These are phyloP conservation scores for Bacidia gigantensis DNA, from an alignment of 495 filamentous ascomycete species.

Conservation along the genomic window DNA sequence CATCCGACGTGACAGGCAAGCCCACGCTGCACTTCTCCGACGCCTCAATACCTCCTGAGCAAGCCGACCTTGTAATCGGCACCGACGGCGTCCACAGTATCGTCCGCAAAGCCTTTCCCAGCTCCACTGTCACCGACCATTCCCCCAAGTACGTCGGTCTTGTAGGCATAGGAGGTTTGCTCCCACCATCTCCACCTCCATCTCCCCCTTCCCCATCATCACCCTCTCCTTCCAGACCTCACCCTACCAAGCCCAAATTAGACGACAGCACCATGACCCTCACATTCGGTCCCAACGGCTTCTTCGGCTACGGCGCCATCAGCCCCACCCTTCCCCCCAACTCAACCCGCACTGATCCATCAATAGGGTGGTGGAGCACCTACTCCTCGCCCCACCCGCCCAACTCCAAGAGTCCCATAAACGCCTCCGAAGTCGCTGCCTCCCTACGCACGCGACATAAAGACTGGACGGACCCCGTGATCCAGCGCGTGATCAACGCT, in stretches of 20 bases:
- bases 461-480: conserved; percentile 36
- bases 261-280: conserved; percentile 35
- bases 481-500: conserved; percentile 30
- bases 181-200: conserved; percentile 21
- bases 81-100: conserved; percentile 45
- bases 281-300: conserved; percentile 38
- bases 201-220: conserved; percentile 3
- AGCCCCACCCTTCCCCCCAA: background rate
- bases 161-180: conserved; percentile 41
- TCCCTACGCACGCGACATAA: conserved; percentile 33
- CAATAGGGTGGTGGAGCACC: conserved; percentile 35
- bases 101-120: conserved; percentile 31
- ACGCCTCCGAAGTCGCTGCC: conserved; percentile 26
- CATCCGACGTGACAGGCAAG: conserved; percentile 3
- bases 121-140: conserved; percentile 24
- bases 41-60: conserved; percentile 19
- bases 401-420: conserved; percentile 22
- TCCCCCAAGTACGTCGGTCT: conserved; percentile 30
- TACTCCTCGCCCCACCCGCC: conserved; percentile 29
- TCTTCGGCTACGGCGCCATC: conserved; percentile 39
- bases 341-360: conserved; percentile 16
- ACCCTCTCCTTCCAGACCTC: conserved; percentile 18
- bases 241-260: conserved; percentile 13
- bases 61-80: conserved; percentile 44
- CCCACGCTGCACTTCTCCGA: conserved; percentile 24